Evolutionary conservation across 148 eudicot species (phyloP).

Genomic region (Rhododendron ovatum): DNA sequence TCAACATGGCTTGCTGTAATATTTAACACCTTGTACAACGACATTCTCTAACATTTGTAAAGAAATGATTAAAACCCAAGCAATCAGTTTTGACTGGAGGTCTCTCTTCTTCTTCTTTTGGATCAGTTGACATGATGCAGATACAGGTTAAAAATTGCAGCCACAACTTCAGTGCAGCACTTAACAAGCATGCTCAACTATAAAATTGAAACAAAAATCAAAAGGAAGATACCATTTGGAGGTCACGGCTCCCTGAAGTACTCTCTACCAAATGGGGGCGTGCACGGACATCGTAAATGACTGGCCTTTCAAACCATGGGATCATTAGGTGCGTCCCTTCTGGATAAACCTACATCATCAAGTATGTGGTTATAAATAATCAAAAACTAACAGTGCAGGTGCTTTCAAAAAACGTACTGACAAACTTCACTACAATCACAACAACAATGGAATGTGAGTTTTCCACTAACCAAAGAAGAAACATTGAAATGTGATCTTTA

Average conservation of each 20-base stretch:
- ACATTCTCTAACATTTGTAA: neutral
- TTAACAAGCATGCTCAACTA: neutral
- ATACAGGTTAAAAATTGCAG: neutral
- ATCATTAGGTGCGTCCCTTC: constrained; percentile 92
- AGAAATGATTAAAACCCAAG: neutral
- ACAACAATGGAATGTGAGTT: neutral
- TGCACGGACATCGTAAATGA: constrained; percentile 93
- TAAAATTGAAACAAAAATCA: neutral
- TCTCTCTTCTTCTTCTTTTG: neutral
- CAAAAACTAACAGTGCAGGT: neutral
- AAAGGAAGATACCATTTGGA: constrained; percentile 69
- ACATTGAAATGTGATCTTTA: neutral
- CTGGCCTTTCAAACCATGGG: constrained; percentile 95
- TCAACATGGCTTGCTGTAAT: neutral
- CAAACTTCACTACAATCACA: neutral
- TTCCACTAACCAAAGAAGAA: neutral
- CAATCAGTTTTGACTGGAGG: neutral
- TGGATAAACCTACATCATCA: constrained; percentile 65
- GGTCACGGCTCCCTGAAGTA: constrained; percentile 96
- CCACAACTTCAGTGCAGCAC: neutral
- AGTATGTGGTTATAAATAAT: neutral
- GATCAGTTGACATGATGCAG: neutral
- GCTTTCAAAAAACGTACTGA: neutral
- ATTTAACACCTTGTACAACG: neutral
- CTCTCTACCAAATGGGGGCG: constrained; percentile 90